phyloP scores from a whole-genome alignment of 164 flowering plant genomes.

The Sedum album region DNA sequence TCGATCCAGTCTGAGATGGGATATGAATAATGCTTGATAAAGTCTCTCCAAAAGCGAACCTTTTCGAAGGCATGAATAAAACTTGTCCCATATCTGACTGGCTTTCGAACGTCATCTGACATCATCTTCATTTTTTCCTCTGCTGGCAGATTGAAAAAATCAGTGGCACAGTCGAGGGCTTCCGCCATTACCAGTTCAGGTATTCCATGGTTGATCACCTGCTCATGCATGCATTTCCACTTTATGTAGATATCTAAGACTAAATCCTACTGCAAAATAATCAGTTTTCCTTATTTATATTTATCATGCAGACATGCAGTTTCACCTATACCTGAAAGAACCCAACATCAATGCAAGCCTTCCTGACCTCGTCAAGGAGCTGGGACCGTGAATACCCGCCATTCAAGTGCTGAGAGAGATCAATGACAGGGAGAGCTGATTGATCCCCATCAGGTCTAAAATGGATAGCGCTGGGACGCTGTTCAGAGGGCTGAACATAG shows the following conservation, averaged over 20 bases:
- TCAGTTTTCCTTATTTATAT: no score
- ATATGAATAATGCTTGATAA: no score
- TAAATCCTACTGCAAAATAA: no score
- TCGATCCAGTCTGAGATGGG: slow-evolving; percentile 34
- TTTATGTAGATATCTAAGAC: background rate
- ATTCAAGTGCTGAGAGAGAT: slow-evolving; percentile 16
- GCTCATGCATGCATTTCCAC: background rate
- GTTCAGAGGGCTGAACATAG: slow-evolving; percentile 28
- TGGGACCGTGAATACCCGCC: slow-evolving; percentile 10
- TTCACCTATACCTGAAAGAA: slow-evolving; percentile 30
- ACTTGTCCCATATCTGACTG: slow-evolving; percentile 43
- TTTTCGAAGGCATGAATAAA: slow-evolving; percentile 23
- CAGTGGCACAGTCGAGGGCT: slow-evolving; percentile 24
- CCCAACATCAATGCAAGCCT: slow-evolving; percentile 34
- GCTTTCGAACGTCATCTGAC: slow-evolving; percentile 25
- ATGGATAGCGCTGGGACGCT: slow-evolving; percentile 25
- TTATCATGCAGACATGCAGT: background rate
- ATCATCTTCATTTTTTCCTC: slow-evolving; percentile 31
- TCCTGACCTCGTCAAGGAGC: slow-evolving; percentile 16
- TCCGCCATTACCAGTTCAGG: slow-evolving; percentile 14
- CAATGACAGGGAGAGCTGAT: slow-evolving; percentile 13
- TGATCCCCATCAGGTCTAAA: slow-evolving; percentile 20
- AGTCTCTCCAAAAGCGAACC: slow-evolving; percentile 38
- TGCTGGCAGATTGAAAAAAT: slow-evolving; percentile 35
- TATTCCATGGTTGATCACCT: slow-evolving; percentile 39